Evolutionary conservation across 768 basidiomycete species (phyloP).

Genomic region (Cyathus striatus): DNA sequence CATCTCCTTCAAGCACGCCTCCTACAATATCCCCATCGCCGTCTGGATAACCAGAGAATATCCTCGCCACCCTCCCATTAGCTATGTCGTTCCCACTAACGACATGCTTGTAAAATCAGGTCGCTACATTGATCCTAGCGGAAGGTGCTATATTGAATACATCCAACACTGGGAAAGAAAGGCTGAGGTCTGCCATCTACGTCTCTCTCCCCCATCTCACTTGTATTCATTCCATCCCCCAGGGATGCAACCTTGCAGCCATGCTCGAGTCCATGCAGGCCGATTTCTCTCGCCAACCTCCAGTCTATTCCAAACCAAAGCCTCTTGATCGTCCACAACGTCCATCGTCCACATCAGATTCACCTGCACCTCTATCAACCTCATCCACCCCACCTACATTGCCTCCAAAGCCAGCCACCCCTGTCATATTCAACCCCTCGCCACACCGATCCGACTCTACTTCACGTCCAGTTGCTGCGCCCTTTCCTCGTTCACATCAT

Average conservation of each 20-base stretch:
- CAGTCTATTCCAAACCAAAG: constrained; percentile 83
- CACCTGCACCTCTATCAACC: constrained; percentile 5
- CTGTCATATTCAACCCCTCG: too few relatives aligned
- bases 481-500: too few relatives aligned
- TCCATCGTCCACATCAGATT: too few relatives aligned
- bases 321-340: constrained; percentile 12
- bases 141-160: constrained; percentile 65
- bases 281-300: constrained; percentile 81
- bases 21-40: constrained; percentile 93
- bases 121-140: constrained; percentile 75
- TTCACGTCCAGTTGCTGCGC: too few relatives aligned
- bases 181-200: constrained; percentile 56
- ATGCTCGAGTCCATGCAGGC: constrained; percentile 76
- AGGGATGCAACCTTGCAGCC: constrained; percentile 75
- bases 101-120: constrained; percentile 86
- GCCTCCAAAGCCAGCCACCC: constrained; percentile 26
- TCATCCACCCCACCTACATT: constrained; percentile 21
- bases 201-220: constrained; percentile 6
- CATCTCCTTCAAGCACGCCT: constrained; percentile 65
- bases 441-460: too few relatives aligned
- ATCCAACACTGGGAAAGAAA: constrained; percentile 76
- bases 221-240: constrained; percentile 10
- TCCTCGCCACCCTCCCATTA: constrained; percentile 76
- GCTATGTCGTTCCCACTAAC: constrained; percentile 87
- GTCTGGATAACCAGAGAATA: constrained; percentile 86